A percentile compares a stretch with the other conserved stretches of the same genome.
Evolutionary conservation across 352 stramenopile species (phyloP).

Genomic region (Globisporangium ultimum): DNA sequence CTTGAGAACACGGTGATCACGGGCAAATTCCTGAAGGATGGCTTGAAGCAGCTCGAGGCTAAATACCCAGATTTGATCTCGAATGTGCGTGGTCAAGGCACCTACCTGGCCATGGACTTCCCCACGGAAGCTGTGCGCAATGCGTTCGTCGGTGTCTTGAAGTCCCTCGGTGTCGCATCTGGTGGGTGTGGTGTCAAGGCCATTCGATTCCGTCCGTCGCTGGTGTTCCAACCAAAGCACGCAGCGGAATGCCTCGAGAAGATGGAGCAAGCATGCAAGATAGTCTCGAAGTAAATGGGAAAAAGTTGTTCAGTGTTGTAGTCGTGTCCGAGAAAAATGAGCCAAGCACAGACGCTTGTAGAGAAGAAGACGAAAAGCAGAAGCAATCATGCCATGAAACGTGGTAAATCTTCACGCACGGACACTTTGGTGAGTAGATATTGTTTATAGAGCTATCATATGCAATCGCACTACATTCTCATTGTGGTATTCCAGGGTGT

Average conservation of each 20-base stretch:
- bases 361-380: neutral
- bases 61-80: slow-evolving; percentile 60
- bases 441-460: neutral
- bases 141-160: slow-evolving; percentile 56
- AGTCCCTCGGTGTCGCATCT: slow-evolving; percentile 52
- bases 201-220: slow-evolving; percentile 70
- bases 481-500: neutral
- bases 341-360: neutral
- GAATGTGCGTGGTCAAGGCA: slow-evolving; percentile 75
- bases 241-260: slow-evolving; percentile 72
- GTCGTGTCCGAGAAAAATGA: neutral
- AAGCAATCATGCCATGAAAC: neutral
- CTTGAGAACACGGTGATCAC: slow-evolving; percentile 77
- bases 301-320: neutral
- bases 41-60: slow-evolving; percentile 37
- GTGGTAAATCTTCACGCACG: neutral
- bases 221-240: slow-evolving; percentile 79
- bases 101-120: slow-evolving; percentile 79
- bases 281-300: slow-evolving; percentile 9
- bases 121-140: slow-evolving; percentile 60
- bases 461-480: neutral
- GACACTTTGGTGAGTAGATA: neutral
- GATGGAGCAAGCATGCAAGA: slow-evolving; percentile 52
- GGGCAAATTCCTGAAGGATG: slow-evolving; percentile 56
- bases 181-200: slow-evolving; percentile 67